Evolutionary conservation across 352 stramenopile species (phyloP).

Genomic region (Pythium aphanidermatum): DNA sequence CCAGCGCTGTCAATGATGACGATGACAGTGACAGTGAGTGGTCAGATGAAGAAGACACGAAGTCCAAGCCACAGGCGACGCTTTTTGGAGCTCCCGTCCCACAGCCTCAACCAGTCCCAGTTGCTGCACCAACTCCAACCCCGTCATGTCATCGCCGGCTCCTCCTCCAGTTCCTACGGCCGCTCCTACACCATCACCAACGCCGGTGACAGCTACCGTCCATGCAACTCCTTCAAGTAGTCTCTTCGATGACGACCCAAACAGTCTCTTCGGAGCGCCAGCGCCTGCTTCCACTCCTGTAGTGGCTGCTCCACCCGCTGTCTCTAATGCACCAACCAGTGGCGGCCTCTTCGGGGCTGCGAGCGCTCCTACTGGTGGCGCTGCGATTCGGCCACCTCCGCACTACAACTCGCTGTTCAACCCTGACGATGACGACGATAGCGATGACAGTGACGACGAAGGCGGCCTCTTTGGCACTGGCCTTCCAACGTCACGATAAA

Average conservation of each 20-base stretch:
- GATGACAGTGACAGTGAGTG: constrained; percentile 20
- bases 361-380: constrained; percentile 6
- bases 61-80: constrained; percentile 2
- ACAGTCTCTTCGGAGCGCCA: too few relatives aligned
- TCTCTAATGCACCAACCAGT: neutral
- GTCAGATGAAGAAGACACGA: constrained; percentile 19
- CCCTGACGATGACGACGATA: constrained; percentile 42
- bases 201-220: neutral
- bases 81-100: constrained; percentile 8
- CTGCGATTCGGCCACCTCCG: constrained; percentile 10
- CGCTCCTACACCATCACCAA: constrained; percentile 10
- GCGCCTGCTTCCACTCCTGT: neutral
- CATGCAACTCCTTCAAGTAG: neutral
- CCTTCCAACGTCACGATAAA: constrained; percentile 60
- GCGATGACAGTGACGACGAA: constrained; percentile 74
- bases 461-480: constrained; percentile 73
- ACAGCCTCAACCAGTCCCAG: constrained; percentile 8
- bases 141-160: neutral
- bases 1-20: constrained; percentile 3
- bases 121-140: constrained; percentile 3
- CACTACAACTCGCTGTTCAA: constrained; percentile 64
- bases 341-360: constrained; percentile 3
- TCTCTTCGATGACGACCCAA: too few relatives aligned
- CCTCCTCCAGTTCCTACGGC: constrained; percentile 12
- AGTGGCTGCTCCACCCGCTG: too few relatives aligned